Conservation (phyloP, 257 asterid genomes). For the Leptodermis oblonga region DNA sequence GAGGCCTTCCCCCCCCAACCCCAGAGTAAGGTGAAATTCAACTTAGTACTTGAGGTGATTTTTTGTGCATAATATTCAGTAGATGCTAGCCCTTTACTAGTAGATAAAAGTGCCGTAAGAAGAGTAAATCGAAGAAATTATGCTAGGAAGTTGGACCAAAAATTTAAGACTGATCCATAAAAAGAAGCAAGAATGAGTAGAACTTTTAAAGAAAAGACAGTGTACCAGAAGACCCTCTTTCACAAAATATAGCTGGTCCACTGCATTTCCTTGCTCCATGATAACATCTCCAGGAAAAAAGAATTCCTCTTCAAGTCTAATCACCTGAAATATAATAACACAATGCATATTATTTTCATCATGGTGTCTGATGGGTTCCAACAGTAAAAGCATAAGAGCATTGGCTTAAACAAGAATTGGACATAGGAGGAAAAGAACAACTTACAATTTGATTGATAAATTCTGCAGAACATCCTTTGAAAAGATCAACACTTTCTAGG, state of each 20-base stretch:
- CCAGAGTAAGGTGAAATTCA: too few species aligned
- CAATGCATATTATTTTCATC: background rate
- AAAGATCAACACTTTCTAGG: slow-evolving; percentile 62
- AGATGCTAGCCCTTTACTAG: background rate
- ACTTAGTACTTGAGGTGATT: background rate
- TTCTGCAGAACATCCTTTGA: slow-evolving; percentile 75
- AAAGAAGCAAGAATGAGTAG: background rate
- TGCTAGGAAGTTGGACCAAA: background rate
- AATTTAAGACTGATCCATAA: background rate
- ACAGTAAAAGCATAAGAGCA: background rate
- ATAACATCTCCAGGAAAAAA: slow-evolving; percentile 91
- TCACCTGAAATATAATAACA: slow-evolving; percentile 42
- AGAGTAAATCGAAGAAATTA: background rate
- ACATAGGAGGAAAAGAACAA: slow-evolving; percentile 7
- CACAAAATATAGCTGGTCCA: slow-evolving; percentile 87
- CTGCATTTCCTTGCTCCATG: slow-evolving; percentile 81
- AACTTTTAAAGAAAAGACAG: slow-evolving; percentile 2
- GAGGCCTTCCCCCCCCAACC: background rate
- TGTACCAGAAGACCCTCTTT: slow-evolving; percentile 75
- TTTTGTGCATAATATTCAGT: background rate
- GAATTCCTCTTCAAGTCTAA: slow-evolving; percentile 88
- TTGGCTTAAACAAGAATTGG: background rate
- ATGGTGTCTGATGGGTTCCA: background rate
- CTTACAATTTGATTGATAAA: slow-evolving; percentile 89
- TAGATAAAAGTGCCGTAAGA: background rate